phyloP scores from a whole-genome alignment of 306 rosid genomes.

The Comarum palustre region DNA sequence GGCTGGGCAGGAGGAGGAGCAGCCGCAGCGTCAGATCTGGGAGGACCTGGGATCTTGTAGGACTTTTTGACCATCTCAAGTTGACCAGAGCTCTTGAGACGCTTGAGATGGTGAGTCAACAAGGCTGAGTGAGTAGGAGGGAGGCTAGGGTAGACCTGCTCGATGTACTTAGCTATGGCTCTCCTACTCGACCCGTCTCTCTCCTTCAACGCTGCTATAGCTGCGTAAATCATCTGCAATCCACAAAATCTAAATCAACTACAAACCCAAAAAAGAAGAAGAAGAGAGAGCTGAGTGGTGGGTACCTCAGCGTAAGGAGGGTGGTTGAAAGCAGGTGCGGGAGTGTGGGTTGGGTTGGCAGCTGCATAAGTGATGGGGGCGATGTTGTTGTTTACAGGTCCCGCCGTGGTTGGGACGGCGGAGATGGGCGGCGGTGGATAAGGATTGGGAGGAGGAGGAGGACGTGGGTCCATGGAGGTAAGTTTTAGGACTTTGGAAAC shows the following conservation, averaged over 20 bases:
- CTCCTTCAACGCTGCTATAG: slow-evolving; percentile 71
- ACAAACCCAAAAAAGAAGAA: neutral
- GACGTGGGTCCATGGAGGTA: slow-evolving; percentile 54
- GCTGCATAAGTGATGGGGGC: slow-evolving; percentile 5
- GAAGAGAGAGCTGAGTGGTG: neutral
- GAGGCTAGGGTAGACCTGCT: slow-evolving; percentile 50
- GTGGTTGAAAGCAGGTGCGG: slow-evolving; percentile 26
- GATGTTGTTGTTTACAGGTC: slow-evolving; percentile 11
- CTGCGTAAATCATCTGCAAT: slow-evolving; percentile 65
- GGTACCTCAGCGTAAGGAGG: slow-evolving; percentile 79
- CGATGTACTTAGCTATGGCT: slow-evolving; percentile 75
- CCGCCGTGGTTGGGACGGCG: slow-evolving; percentile 18
- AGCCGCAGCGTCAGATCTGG: slow-evolving; percentile 49
- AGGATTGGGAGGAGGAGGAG: slow-evolving; percentile 26
- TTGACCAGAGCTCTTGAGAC: slow-evolving; percentile 51
- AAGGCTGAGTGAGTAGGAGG: slow-evolving; percentile 52
- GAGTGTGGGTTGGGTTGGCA: slow-evolving; percentile 12
- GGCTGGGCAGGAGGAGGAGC: neutral
- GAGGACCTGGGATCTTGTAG: slow-evolving; percentile 40
- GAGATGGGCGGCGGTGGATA: neutral
- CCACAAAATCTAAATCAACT: neutral
- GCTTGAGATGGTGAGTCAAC: slow-evolving; percentile 71
- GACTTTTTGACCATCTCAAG: slow-evolving; percentile 72
- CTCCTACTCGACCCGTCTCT: slow-evolving; percentile 70
- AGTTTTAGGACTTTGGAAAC: neutral